A percentile compares a stretch with the other conserved stretches of the same genome.
Conservation (phyloP, 208 protist species). For the Leishmania guyanensis region DNA sequence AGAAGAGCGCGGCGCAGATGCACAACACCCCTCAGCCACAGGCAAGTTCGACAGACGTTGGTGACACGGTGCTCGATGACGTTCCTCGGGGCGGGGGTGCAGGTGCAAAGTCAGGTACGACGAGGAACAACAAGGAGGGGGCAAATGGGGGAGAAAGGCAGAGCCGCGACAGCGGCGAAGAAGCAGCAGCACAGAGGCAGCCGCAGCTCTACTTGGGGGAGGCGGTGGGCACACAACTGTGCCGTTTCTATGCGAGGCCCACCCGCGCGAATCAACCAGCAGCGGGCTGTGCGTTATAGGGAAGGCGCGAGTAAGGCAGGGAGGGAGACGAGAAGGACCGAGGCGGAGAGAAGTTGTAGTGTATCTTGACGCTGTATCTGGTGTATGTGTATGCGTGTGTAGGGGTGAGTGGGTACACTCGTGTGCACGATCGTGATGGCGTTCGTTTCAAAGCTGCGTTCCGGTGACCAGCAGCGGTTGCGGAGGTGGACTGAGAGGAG, state of each 20-base stretch:
- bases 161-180: background rate
- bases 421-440: background rate
- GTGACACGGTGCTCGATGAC: background rate
- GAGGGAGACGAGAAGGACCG: background rate
- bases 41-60: background rate
- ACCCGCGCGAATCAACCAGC: background rate
- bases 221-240: background rate
- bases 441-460: background rate
- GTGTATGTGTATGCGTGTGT: background rate
- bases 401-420: background rate
- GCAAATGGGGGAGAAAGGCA: background rate
- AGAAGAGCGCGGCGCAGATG: background rate
- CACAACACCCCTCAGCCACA: background rate
- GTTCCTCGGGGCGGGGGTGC: background rate
- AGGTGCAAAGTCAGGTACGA: background rate
- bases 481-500: background rate
- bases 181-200: background rate
- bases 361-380: background rate
- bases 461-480: background rate
- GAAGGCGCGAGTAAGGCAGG: background rate
- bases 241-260: background rate
- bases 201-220: background rate
- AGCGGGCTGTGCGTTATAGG: background rate
- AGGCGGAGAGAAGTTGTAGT: background rate
- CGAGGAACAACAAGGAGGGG: background rate